These are phyloP conservation scores for Lepraria neglecta DNA, from an alignment of 495 filamentous ascomycete species.

Conservation along the genomic window DNA sequence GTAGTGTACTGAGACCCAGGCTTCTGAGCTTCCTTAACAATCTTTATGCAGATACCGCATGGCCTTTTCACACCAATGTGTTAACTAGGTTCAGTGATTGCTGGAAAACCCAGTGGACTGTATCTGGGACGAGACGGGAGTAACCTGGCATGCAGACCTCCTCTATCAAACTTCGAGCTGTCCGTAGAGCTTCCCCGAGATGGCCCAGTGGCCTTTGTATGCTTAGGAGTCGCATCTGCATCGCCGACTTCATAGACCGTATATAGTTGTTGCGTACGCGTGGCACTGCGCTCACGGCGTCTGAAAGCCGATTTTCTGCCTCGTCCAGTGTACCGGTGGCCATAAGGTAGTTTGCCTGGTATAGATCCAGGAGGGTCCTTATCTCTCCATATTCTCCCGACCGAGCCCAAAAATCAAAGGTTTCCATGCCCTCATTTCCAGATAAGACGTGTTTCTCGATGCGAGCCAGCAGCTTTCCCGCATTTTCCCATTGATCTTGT, in stretches of 20 bases:
- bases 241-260: background rate
- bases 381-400: slow-evolving; percentile 1
- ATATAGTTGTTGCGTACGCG: background rate
- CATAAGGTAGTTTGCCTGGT: background rate
- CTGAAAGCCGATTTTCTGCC: background rate
- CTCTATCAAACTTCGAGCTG: background rate
- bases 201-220: background rate
- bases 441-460: background rate
- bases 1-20: no score
- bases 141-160: background rate
- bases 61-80: no score
- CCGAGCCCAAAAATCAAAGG: background rate
- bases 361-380: background rate
- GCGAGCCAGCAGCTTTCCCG: background rate
- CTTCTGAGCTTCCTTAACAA: no score
- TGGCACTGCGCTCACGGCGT: background rate
- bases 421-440: background rate
- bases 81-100: no score
- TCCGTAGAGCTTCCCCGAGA: background rate
- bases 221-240: background rate
- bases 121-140: no score
- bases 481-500: background rate
- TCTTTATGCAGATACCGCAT: no score
- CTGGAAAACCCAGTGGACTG: no score
- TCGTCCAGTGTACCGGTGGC: background rate